Evolutionary conservation across 306 rosid species (phyloP), one percentile per base, ranked within the genome.

Genomic region (Prunus padus): DNA sequence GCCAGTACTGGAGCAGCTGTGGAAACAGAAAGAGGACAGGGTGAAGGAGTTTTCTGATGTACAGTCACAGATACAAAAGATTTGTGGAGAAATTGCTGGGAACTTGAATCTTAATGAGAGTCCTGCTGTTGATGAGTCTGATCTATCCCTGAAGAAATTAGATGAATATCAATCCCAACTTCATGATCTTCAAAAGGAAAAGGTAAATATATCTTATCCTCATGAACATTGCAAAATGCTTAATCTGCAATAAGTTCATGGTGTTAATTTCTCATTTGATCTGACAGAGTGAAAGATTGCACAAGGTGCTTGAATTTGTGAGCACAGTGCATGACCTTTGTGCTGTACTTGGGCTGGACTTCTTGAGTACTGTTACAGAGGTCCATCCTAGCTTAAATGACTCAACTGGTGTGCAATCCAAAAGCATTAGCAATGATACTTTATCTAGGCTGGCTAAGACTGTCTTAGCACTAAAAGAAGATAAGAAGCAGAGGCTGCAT

Each of bases 311-410:
- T 79, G 97, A 92, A 28, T 92, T 89, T 54, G 97, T 92, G 82
- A 87, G 97, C 70, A 85, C 91, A 19, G 97, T 92, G 82, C 97
- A 92, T 49, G 97, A 96, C 85, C 92, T 96, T 45, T 96, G 99
- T 79, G 91, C 97, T 67, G 99, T 96, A 78, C 99, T 96, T 76
- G 96, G 98, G 47, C 87, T 96, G 91, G 97, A 96, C 83, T 96
- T 96, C 90, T 89, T 92, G 83, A 89, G 86, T 52, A 92, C 98
- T 61, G 98, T 91, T 54, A 96, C 96, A 3, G 98, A 92, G 82
- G 99, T 96, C 72, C 98, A 96, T 84, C 99, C 99, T 62, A 96
- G 98, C 88, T 88, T 96, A 73, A 84, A 89, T 80, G 99, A 96
- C 77, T 81, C 99, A 59, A 89, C 94, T 64, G 92, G 92, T 37